Evolutionary conservation across 495 filamentous ascomycete genomes (phyloP).

Genomic region (Lepraria neglecta): DNA sequence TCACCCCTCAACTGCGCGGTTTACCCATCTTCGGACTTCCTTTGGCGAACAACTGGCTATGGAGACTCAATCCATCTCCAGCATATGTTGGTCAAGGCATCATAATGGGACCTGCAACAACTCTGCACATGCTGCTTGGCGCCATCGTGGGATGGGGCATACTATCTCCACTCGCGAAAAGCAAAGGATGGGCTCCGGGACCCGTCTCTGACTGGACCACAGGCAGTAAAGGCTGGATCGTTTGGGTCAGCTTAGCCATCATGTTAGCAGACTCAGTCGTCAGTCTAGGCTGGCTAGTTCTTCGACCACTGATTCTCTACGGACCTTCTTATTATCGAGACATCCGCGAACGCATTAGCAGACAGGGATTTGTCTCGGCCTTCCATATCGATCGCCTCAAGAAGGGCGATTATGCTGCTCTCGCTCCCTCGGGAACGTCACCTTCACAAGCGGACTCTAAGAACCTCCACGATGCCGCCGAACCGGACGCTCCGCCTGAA

Average conservation of each 20-base stretch:
- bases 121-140: conserved; percentile 90
- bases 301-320: conserved; percentile 51
- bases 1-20: conserved; percentile 76
- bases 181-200: conserved; percentile 82
- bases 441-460: conserved; percentile 2
- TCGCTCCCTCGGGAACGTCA: conserved; percentile 32
- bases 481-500: conserved; percentile 67
- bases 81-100: conserved; percentile 79
- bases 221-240: conserved; percentile 96
- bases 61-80: conserved; percentile 91
- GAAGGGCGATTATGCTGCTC: conserved; percentile 36
- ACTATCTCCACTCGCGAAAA: conserved; percentile 80
- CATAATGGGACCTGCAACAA: conserved; percentile 87
- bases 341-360: conserved; percentile 30
- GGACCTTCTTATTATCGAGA: conserved; percentile 34
- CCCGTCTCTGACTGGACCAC: conserved; percentile 78
- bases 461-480: conserved; percentile 18
- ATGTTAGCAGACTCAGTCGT: conserved; percentile 93
- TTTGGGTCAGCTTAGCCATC: conserved; percentile 90
- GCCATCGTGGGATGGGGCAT: conserved; percentile 88
- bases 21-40: conserved; percentile 75
- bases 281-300: conserved; percentile 73
- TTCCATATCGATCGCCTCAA: conserved; percentile 10
- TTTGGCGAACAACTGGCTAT: conserved; percentile 78
- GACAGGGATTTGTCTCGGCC: conserved; percentile 16